Evolutionary conservation across 2,329 filamentous ascomycete species (phyloP).

Genomic region (Ophiostoma angusticollis): DNA sequence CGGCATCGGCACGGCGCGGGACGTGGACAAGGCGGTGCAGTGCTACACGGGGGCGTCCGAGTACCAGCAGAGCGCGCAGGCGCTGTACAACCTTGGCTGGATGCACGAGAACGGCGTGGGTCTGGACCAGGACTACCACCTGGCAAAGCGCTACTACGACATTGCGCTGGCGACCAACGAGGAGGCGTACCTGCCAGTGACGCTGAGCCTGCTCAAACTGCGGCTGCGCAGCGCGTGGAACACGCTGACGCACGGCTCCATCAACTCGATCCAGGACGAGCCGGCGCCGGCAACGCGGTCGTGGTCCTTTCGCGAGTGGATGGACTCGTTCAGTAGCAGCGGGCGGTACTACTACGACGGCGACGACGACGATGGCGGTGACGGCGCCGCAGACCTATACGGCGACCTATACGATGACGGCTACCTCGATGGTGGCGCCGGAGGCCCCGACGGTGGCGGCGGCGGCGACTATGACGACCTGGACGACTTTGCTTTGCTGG

Average conservation of each 20-base stretch:
- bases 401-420: conserved; percentile 36
- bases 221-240: conserved; percentile 87
- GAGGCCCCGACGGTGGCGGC: background rate
- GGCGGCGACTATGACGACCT: conserved; percentile 56
- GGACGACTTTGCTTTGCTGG: conserved; percentile 56
- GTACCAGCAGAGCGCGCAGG: conserved; percentile 82
- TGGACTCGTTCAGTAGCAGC: conserved; percentile 66
- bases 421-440: conserved; percentile 25
- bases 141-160: conserved; percentile 94
- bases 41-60: conserved; percentile 92
- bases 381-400: no score
- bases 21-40: conserved; percentile 75
- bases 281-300: conserved; percentile 59
- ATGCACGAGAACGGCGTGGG: conserved; percentile 98
- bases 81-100: conserved; percentile 95
- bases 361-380: conserved; percentile 42
- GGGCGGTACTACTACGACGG: conserved; percentile 42
- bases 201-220: conserved; percentile 75
- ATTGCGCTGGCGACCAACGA: conserved; percentile 80
- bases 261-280: conserved; percentile 87
- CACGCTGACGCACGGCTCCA: conserved; percentile 72
- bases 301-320: conserved; percentile 74
- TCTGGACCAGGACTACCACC: conserved; percentile 87
- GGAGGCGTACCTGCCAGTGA: conserved; percentile 89
- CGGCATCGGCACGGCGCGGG: conserved; percentile 59